Base-by-base conservation (phyloP, 2,329 filamentous ascomycete species). In the Fusarium robinianum region DNA sequence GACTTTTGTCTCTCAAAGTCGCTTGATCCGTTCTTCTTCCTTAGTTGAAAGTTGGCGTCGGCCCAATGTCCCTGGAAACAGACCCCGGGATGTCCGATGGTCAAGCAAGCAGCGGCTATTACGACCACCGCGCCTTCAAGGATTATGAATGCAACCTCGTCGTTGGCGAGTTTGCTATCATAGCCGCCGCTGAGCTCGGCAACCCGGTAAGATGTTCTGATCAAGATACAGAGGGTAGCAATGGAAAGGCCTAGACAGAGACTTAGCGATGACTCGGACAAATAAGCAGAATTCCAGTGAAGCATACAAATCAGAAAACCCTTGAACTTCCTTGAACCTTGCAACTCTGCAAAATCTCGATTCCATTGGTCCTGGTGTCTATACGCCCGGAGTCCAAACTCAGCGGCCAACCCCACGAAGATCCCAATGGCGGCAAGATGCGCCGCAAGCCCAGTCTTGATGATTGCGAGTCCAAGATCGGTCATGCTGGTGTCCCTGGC, bases 21-120 rank as follows among this genome's bases (percentile, higher is more conserved):
- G 3, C 8, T 5, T 2, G 12, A 21, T 5, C 47, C 41, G 7
- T 24, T 19, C 3, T 26, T 24, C 14, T 47, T 50, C 12, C 35
- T 37, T 25, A 53, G 47, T 24, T 63, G 46, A 33, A 55, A 55
- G 32, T 55, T 18, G 4, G 52, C 52, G 14, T 53, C 46, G 7
- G 21, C 23, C 52, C 52, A 55, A 5, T 39, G 47, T 12, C 50
- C 46, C 8, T 44, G 23, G 16, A 54, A 54, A 9, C 41, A 40
- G 21, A 44, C n/a, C n/a, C 51, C 51, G 1, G 51, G 51, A n/a
- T 52, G 51, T 1, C 34, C 38, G 12, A 41, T 14, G 2, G 39
- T 16, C 7, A 54, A 30, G 10, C 23, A 29, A 5, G 29, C 8
- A 2, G 35, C 12, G 2, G 39, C 45, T 21, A 47, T n/a, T 7